Evolutionary conservation across 352 stramenopile genomes (phyloP), one percentile per base, ranked within the genome.

Genomic region (Phytophthora pseudosyringae): DNA sequence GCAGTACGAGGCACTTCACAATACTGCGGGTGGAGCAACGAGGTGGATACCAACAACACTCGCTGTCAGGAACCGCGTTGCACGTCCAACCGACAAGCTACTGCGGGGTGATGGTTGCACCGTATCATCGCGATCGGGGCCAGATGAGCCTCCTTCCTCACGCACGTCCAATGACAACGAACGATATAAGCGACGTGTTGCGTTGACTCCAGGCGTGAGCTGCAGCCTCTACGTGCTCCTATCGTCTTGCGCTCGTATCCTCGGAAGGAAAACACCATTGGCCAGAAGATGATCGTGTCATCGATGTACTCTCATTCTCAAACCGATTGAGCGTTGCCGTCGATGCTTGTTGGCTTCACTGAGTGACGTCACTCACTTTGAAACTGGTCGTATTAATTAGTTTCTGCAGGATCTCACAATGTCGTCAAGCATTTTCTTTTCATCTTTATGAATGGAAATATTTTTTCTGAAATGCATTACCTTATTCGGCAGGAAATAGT

Each of bases 61-160:
- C 9, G 31, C 28, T 45, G 39, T 28, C n/a, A 29, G 25, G n/a
- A 16, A 21, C 36, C 9, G 12, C 12, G 18, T 18, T 16, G 4
- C 36, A 21, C 4, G 15, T 18, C 12, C 15, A 43, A 15, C 11
- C 13, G 15, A 8, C 36, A 43, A 43, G 12, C 36, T 7, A 21
- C 21, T 21, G 21, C 2, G 21, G 39, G 39, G 39, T 28, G 39
- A 45, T 45, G 8, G n/a, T 44, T 44, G 15, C 38, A 44, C 5
- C 11, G 52, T 53, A 35, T 12, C 38, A 52, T 65, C 39, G 47
- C 16, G 16, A 46, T 32, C 39, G 49, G n/a, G 11, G 29, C 8
- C 28, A 59, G 46, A 51, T 59, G 46, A 51, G 36, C 44, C 26
- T 50, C 12, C 3, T 40, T 44, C 38, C n/a, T 48, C 47, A 47